A percentile compares a stretch with the other conserved stretches of the same genome.
These are phyloP conservation scores for Jamesozyma hellenica DNA, from an alignment of 805 yeast species.

Conservation along the genomic window DNA sequence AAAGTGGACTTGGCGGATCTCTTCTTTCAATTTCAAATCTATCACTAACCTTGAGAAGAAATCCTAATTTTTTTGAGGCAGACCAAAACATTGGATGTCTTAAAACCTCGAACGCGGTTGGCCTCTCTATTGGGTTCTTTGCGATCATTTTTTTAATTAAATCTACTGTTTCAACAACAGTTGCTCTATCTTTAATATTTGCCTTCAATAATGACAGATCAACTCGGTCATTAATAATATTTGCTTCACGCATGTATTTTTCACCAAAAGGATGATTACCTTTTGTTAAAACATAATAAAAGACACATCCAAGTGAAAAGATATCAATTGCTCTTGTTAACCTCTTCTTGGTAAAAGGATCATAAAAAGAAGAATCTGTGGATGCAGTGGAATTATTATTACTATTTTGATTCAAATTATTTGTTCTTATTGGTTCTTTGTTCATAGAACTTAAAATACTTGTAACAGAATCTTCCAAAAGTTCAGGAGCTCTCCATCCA, in stretches of 20 bases:
- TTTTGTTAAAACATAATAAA: slow-evolving; percentile 69
- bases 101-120: slow-evolving; percentile 56
- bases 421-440: slow-evolving; percentile 19
- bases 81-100: slow-evolving; percentile 89
- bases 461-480: slow-evolving; percentile 31
- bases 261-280: slow-evolving; percentile 97
- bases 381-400: slow-evolving; percentile 8
- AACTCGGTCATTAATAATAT: slow-evolving; percentile 62
- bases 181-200: slow-evolving; percentile 16
- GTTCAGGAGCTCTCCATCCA: slow-evolving; percentile 98
- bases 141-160: slow-evolving; percentile 65
- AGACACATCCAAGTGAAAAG: slow-evolving; percentile 90
- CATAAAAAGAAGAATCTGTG: slow-evolving; percentile 26
- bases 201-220: slow-evolving; percentile 35
- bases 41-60: slow-evolving; percentile 79
- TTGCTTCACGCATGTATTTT: slow-evolving; percentile 75
- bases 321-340: slow-evolving; percentile 86
- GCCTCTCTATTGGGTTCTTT: slow-evolving; percentile 57
- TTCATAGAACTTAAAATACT: slow-evolving; percentile 2
- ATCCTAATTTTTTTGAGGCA: slow-evolving; percentile 62
- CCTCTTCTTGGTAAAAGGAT: slow-evolving; percentile 40
- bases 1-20: slow-evolving; percentile 61
- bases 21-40: slow-evolving; percentile 77
- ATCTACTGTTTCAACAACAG: slow-evolving; percentile 55
- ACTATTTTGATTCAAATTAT: slow-evolving; percentile 9